Percentiles rank a stretch among this genome's conserved stretches.
Conservation (phyloP, 352 stramenopile genomes). For the Lagenidium sp. region DNA sequence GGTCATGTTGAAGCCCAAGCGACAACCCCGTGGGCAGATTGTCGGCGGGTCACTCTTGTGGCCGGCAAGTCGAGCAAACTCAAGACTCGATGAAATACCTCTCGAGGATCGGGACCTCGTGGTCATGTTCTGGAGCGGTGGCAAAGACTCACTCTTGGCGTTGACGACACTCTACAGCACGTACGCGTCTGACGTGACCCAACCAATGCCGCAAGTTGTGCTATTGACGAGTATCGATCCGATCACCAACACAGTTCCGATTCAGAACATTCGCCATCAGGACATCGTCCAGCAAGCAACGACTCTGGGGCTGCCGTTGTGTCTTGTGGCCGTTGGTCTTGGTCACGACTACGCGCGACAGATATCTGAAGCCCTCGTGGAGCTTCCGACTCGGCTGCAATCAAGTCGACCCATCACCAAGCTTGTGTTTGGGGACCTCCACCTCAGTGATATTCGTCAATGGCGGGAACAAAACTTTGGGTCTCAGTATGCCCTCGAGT, state of each 20-base stretch:
- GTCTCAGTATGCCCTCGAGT: constrained; percentile 41
- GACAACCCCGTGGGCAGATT: constrained; percentile 13
- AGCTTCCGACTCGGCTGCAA: constrained; percentile 16
- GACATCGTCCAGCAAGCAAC: constrained; percentile 64
- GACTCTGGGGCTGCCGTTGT: constrained; percentile 63
- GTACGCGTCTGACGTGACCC: constrained; percentile 12
- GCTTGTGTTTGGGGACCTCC: constrained; percentile 85
- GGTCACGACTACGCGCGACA: constrained; percentile 20
- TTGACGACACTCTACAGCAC: constrained; percentile 30
- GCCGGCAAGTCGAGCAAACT: constrained; percentile 5
- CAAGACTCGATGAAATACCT: constrained; percentile 4
- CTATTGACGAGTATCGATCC: constrained; percentile 86
- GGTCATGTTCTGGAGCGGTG: constrained; percentile 84
- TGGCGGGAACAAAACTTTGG: constrained; percentile 74
- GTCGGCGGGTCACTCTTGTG: constrained; percentile 23
- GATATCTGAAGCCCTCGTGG: constrained; percentile 17
- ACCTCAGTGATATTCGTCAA: constrained; percentile 72
- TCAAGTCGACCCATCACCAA: constrained; percentile 20
- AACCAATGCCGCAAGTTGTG: constrained; percentile 44
- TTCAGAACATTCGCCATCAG: constrained; percentile 75
- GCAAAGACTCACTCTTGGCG: constrained; percentile 87
- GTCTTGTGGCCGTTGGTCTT: constrained; percentile 54
- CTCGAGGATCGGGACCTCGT: constrained; percentile 32
- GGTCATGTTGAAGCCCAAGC: constrained; percentile 17
- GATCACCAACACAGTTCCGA: constrained; percentile 53